Conservation (phyloP, 768 basidiomycete species). For the Lactarius vividus region DNA sequence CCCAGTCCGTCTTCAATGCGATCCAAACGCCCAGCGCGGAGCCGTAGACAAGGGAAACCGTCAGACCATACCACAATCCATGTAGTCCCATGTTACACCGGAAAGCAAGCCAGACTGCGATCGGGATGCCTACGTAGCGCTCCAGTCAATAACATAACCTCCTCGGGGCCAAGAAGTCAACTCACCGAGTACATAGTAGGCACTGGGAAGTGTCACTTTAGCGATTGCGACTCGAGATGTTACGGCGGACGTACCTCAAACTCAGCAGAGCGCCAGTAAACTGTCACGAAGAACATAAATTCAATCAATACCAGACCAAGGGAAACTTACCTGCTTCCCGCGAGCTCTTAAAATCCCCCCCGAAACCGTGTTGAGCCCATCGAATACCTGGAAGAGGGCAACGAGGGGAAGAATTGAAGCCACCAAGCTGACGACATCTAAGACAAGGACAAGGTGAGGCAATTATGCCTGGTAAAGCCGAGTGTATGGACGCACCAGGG, state of each 20-base stretch:
- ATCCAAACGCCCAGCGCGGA: constrained; percentile 52
- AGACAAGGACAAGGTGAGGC: constrained; percentile 1
- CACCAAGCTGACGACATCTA: constrained; percentile 46
- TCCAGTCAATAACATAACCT: neutral
- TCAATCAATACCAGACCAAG: neutral
- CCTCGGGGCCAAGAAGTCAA: neutral
- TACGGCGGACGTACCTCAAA: constrained; percentile 48
- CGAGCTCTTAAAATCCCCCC: constrained; percentile 79
- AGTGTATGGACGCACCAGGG: constrained; percentile 32
- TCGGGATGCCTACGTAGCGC: constrained; percentile 57
- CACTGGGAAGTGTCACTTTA: constrained; percentile 36
- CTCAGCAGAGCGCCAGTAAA: constrained; percentile 77
- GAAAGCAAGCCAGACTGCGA: constrained; percentile 79
- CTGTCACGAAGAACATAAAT: constrained; percentile 34
- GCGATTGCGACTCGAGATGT: constrained; percentile 19
- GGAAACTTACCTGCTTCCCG: constrained; percentile 61
- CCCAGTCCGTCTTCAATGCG: constrained; percentile 64
- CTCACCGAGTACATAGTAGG: constrained; percentile 75
- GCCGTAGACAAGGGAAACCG: constrained; percentile 59
- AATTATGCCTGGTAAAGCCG: neutral
- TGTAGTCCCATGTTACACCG: constrained; percentile 50
- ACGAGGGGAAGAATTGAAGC: constrained; percentile 57
- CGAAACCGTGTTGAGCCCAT: constrained; percentile 65
- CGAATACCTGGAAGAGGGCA: constrained; percentile 81
- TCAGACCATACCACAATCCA: constrained; percentile 86